Base-by-base conservation (phyloP, 192 early-diverging fungal species). In the Podila clonocystis region DNA sequence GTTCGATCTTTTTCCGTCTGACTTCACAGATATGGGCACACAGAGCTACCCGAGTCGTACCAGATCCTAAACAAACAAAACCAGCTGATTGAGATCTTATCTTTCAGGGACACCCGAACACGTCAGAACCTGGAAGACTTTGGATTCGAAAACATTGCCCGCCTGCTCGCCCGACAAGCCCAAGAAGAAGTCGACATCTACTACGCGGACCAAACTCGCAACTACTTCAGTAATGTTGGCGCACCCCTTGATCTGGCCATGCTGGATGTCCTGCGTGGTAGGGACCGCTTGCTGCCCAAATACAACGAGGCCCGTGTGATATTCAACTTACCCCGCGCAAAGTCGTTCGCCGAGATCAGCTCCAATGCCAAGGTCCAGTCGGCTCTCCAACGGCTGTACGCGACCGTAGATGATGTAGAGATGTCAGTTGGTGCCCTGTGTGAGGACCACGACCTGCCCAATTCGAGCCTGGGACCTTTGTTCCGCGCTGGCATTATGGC, bases 151-250 rank as follows among this genome's bases (percentile, higher is more conserved):
- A 29, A 52, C 20, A 24, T 63, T 49, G 22, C 62, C 4, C n/a
- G 52, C 4, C 67, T 65, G 52, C 30, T 74, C 29, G 41, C 69
- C 2, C 9, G 50, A 22, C 72, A 74, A 28, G n/a, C 29, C 22
- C 72, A 74, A 31, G 67, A 74, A 50, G 67, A 74, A 31, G 52
- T 55, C 9, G 67, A 70, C 29, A 20, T 55, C 41, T 74, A 34
- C 29, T 52, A 50, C 68, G 31, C 70, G 13, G 50, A 74, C 38
- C 7, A 20, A 9, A 58, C 41, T 24, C 61, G 63, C 20, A 34
- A 58, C 12, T 72, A 58, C 28, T 24, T 30, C 30, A 38, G 24
- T 4, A 0, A 13, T 15, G 11, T 3, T 4, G 15, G 9, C 15
- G 8, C 20, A 33, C 13, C 26, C 34, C 31, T 26, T 2, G 72